Percentiles rank a stretch among this genome's conserved stretches.
These are phyloP conservation scores for Lolium multiflorum DNA, from an alignment of 176 grass and related monocot genomes.

Conservation along the genomic window DNA sequence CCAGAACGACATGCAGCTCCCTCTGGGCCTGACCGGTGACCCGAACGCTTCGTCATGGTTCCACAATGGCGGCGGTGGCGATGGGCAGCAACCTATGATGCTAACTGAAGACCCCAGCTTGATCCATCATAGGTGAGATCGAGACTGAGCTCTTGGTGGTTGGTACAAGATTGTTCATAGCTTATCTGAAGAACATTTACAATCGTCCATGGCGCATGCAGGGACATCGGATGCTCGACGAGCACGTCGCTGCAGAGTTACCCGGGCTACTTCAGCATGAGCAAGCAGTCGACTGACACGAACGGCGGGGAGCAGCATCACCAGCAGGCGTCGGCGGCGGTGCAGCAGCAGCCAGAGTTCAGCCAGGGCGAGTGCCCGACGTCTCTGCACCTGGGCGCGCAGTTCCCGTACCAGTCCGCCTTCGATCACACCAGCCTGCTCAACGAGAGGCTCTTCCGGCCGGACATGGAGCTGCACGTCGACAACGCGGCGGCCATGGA, in stretches of 20 bases:
- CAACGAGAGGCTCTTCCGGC: slow-evolving; percentile 56
- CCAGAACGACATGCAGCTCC: slow-evolving; percentile 62
- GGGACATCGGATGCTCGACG: slow-evolving; percentile 66
- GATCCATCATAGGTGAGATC: slow-evolving; percentile 69
- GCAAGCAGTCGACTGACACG: slow-evolving; percentile 47
- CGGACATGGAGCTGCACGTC: slow-evolving; percentile 48
- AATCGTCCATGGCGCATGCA: slow-evolving; percentile 33
- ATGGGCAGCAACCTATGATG: slow-evolving; percentile 55
- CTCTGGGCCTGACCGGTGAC: slow-evolving; percentile 47
- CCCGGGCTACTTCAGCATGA: slow-evolving; percentile 56
- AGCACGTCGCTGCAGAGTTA: slow-evolving; percentile 63
- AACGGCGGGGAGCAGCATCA: slow-evolving; percentile 40
- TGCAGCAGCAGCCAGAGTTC: slow-evolving; percentile 53
- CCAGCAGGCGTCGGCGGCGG: slow-evolving; percentile 19
- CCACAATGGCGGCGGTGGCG: slow-evolving; percentile 28
- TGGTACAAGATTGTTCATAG: not conserved
- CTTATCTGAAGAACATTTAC: not conserved
- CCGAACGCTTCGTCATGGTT: slow-evolving; percentile 56
- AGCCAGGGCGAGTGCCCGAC: slow-evolving; percentile 53
- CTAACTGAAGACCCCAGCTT: slow-evolving; percentile 54
- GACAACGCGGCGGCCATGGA: slow-evolving; percentile 39
- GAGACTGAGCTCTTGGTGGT: not conserved
- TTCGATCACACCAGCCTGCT: slow-evolving; percentile 57
- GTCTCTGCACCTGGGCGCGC: slow-evolving; percentile 52
- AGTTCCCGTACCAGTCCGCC: slow-evolving; percentile 51